Evolutionary conservation across 2,329 filamentous ascomycete species (phyloP).

Genomic region (Neofusicoccum kwambonambiense): DNA sequence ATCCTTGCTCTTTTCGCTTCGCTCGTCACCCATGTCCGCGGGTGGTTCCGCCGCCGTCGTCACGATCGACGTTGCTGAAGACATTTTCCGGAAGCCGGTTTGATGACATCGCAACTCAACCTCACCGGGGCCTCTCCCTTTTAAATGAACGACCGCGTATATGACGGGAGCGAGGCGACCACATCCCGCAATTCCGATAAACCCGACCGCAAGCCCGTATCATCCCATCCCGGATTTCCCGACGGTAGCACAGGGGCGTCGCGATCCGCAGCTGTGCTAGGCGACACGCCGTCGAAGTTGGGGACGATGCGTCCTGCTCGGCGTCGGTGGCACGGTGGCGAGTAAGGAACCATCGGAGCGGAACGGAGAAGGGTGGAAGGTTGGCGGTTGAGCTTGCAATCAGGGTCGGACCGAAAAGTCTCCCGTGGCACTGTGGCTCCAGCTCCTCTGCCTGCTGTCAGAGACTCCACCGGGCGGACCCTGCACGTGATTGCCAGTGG

Average conservation of each 20-base stretch:
- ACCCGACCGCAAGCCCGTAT: not conserved
- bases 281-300: no score
- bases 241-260: not conserved
- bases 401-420: not conserved
- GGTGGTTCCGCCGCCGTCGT: not conserved
- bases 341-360: not conserved
- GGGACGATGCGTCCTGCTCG: no score
- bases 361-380: not conserved
- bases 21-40: not conserved
- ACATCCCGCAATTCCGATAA: not conserved
- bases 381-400: not conserved
- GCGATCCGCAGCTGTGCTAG: not conserved
- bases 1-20: not conserved
- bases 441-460: not conserved
- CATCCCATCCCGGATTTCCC: not conserved
- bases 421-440: not conserved
- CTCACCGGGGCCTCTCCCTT: not conserved
- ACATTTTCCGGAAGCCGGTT: not conserved
- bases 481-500: constrained; percentile 3
- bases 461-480: not conserved
- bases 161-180: not conserved
- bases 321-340: not conserved
- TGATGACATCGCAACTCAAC: not conserved
- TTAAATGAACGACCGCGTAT: not conserved
- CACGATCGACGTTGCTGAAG: not conserved